phyloP scores from a whole-genome alignment of 1,284 basidiomycete species.

The Phylloporus gajari region DNA sequence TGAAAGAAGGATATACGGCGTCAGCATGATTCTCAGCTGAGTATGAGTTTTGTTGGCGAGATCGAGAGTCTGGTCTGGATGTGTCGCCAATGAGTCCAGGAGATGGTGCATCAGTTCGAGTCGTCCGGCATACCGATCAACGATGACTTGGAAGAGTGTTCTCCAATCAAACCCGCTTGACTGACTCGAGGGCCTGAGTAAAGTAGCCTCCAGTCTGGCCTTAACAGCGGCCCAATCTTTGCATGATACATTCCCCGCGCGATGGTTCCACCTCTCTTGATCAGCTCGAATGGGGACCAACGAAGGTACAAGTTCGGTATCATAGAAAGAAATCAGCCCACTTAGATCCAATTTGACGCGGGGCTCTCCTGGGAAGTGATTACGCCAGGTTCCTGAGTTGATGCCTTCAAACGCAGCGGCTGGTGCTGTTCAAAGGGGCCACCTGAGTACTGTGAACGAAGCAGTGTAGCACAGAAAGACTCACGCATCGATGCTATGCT shows the following conservation, averaged over 20 bases:
- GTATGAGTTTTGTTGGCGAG: neutral
- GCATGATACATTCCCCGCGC: neutral
- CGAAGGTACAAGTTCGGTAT: conserved; percentile 35
- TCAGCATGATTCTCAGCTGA: conserved; percentile 4
- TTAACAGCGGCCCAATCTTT: conserved; percentile 26
- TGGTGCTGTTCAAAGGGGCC: neutral
- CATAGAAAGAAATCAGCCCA: conserved; percentile 47
- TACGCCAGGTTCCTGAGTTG: neutral
- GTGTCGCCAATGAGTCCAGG: conserved; percentile 37
- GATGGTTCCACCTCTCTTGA: neutral
- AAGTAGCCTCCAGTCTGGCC: conserved; percentile 33
- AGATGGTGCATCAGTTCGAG: conserved; percentile 52
- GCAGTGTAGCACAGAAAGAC: neutral
- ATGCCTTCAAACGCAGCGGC: neutral
- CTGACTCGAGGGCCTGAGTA: conserved; percentile 21
- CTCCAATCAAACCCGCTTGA: conserved; percentile 56
- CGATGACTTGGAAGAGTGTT: conserved; percentile 50
- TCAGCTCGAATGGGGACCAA: neutral
- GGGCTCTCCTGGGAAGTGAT: conserved; percentile 36
- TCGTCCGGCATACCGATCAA: conserved; percentile 54
- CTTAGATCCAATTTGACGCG: conserved; percentile 31
- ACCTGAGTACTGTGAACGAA: neutral
- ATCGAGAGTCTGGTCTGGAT: conserved; percentile 5
- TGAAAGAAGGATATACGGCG: conserved; percentile 15
- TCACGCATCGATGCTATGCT: neutral